Percentiles rank a stretch among this genome's conserved stretches.
Evolutionary conservation across 2,329 filamentous ascomycete species (phyloP).

Genomic region (Pseudogymnoascus pannorum): DNA sequence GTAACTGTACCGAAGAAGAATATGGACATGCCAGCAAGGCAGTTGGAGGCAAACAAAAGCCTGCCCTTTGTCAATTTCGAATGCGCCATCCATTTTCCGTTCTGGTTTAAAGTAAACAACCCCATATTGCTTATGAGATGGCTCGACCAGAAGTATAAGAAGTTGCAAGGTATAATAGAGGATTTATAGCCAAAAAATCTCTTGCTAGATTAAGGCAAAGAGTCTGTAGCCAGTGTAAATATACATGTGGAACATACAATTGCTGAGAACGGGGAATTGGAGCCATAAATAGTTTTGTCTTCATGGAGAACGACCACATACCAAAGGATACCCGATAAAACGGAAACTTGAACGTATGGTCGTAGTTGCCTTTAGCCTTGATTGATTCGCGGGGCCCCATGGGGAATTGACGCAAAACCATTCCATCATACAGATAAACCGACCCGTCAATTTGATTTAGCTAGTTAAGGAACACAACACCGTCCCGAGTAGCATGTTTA

Average conservation of each 20-base stretch:
- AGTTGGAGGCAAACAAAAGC: conserved; percentile 55
- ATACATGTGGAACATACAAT: too few species aligned
- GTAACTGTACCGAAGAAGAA: conserved; percentile 62
- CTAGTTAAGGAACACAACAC: too few species aligned
- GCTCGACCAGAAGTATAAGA: neutral
- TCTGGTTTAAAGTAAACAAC: neutral
- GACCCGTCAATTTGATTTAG: too few species aligned
- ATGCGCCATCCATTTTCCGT: neutral
- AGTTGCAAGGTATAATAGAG: neutral
- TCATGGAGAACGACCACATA: too few species aligned
- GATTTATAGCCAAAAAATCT: neutral
- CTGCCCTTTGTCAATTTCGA: conserved; percentile 34
- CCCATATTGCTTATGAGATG: neutral
- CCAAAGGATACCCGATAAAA: too few species aligned
- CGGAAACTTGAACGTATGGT: too few species aligned
- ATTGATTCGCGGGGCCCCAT: neutral
- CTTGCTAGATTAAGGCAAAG: neutral
- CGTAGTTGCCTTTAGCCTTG: neutral
- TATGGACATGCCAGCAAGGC: conserved; percentile 57
- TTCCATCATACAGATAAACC: too few species aligned
- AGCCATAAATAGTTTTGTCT: neutral
- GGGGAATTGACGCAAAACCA: neutral
- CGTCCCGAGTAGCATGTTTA: too few species aligned
- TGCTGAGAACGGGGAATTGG: neutral
- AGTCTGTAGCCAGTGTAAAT: neutral